Percentiles rank a stretch among this genome's conserved stretches.
Evolutionary conservation across 208 protist species (phyloP).

Genomic region (Trypanosoma platydactyli): DNA sequence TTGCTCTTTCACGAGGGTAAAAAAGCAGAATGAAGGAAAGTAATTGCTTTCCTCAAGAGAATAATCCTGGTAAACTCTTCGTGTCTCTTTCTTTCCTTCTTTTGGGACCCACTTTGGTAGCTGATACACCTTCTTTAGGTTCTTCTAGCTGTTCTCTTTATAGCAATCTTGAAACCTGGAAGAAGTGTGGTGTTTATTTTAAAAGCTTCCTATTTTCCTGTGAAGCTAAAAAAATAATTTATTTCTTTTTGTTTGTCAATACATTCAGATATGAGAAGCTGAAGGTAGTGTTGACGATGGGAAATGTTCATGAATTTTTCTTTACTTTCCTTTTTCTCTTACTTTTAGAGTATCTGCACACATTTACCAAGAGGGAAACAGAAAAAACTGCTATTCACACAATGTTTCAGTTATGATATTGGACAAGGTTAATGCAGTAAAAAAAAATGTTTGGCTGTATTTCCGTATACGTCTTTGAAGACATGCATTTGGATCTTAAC

Average conservation of each 20-base stretch:
- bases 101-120: not conserved
- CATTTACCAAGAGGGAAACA: not conserved
- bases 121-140: not conserved
- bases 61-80: constrained; percentile 10
- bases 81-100: constrained; percentile 12
- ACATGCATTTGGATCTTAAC: too few species aligned
- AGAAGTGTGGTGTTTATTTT: too few species aligned
- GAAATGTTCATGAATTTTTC: not conserved
- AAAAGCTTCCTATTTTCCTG: too few species aligned
- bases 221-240: not conserved
- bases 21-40: constrained; percentile 18
- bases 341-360: not conserved
- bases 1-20: not conserved
- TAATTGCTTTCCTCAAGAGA: constrained; percentile 6
- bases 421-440: not conserved
- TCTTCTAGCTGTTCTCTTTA: not conserved
- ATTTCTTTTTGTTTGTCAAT: constrained; percentile 1
- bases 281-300: too few species aligned
- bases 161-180: not conserved
- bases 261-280: not conserved
- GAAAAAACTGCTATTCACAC: not conserved
- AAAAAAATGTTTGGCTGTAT: too few species aligned
- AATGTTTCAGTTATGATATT: not conserved
- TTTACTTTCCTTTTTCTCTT: not conserved
- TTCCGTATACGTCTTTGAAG: too few species aligned